phyloP scores from a whole-genome alignment of 345 rosid genomes.

The Lepidium aucheri region DNA sequence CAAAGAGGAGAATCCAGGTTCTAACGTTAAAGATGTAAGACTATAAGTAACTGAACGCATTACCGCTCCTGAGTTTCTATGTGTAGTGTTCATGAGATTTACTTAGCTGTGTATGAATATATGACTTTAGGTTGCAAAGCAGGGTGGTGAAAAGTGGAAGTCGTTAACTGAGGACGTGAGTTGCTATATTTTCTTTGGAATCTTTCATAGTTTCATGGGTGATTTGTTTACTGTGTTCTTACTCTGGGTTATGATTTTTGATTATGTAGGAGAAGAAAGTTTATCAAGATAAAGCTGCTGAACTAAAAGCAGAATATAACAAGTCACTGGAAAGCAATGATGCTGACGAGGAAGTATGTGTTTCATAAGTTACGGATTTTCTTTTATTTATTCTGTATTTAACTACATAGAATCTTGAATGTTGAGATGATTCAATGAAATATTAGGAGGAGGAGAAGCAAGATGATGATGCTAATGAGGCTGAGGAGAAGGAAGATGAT shows the following conservation, averaged over 20 bases:
- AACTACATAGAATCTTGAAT: neutral
- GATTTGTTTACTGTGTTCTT: neutral
- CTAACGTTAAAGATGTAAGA: constrained; percentile 54
- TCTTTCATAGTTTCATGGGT: neutral
- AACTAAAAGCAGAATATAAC: constrained; percentile 54
- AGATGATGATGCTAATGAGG: constrained; percentile 15
- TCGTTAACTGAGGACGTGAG: constrained; percentile 75
- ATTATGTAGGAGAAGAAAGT: constrained; percentile 60
- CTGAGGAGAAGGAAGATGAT: constrained; percentile 21
- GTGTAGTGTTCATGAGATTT: neutral
- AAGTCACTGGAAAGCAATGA: constrained; percentile 38
- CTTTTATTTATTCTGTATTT: neutral
- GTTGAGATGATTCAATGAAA: constrained; percentile 16
- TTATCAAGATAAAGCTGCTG: constrained; percentile 61
- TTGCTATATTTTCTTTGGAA: neutral
- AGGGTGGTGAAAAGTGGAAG: constrained; percentile 81
- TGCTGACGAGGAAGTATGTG: constrained; percentile 36
- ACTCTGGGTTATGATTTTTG: neutral
- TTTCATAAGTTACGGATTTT: neutral
- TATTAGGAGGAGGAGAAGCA: constrained; percentile 19
- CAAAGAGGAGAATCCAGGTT: constrained; percentile 51
- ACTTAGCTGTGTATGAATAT: neutral
- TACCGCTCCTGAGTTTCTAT: neutral
- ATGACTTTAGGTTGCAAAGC: constrained; percentile 53
- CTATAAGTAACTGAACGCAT: neutral